A percentile compares a stretch with the other conserved stretches of the same genome.
Evolutionary conservation across 345 rosid genomes (phyloP).

Genomic region (Trapa bicornis): DNA sequence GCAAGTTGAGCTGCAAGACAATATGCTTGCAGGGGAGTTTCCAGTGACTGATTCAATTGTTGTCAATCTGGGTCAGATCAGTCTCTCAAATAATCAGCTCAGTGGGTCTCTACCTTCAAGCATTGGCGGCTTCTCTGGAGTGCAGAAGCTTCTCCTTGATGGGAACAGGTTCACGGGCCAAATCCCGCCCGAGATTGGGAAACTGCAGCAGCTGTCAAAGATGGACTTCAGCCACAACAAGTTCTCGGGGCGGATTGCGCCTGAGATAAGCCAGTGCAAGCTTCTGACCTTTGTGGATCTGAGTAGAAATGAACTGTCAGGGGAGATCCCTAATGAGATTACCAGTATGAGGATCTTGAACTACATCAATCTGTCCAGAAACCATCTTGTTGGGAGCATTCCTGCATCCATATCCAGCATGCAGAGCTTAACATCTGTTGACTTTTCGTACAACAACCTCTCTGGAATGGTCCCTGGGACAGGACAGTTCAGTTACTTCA

Average conservation of each 20-base stretch:
- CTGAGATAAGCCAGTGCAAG: conserved; percentile 41
- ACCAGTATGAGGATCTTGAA: conserved; percentile 41
- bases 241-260: conserved; percentile 31
- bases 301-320: conserved; percentile 32
- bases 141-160: conserved; percentile 39
- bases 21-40: conserved; percentile 28
- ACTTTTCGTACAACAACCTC: conserved; percentile 44
- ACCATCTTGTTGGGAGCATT: conserved; percentile 35
- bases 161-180: conserved; percentile 36
- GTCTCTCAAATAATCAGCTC: conserved; percentile 35
- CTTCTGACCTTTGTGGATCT: conserved; percentile 37
- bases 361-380: conserved; percentile 35
- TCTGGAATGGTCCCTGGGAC: conserved; percentile 38
- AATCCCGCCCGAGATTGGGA: conserved; percentile 35
- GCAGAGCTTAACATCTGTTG: conserved; percentile 50
- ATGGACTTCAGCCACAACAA: conserved; percentile 38
- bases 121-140: conserved; percentile 35
- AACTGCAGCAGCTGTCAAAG: conserved; percentile 39
- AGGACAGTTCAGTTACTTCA: conserved; percentile 44
- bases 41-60: conserved; percentile 22
- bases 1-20: conserved; percentile 41
- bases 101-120: conserved; percentile 29
- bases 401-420: conserved; percentile 32
- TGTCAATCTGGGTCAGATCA: conserved; percentile 30
- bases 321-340: conserved; percentile 32